phyloP scores from a whole-genome alignment of 176 grass and related monocot species.

The Rhynchospora tenuis region DNA sequence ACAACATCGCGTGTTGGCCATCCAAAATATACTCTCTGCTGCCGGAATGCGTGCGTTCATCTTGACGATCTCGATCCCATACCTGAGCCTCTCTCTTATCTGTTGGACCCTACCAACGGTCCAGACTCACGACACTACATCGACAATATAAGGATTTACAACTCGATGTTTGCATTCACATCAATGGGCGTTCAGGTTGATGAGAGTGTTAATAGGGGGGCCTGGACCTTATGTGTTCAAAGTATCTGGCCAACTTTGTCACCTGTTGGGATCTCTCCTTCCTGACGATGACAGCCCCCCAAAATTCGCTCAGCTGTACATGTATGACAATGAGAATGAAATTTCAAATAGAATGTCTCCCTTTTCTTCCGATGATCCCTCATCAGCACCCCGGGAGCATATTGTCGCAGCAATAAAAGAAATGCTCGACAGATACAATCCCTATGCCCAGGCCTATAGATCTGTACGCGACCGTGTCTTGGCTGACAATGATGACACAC shows the following conservation, averaged over 20 bases:
- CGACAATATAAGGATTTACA: conserved; percentile 30
- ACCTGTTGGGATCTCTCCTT: neutral
- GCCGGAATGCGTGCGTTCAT: too few species aligned
- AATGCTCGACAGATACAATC: neutral
- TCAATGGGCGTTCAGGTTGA: too few species aligned
- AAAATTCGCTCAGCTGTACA: conserved; percentile 14
- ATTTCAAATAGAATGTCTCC: too few species aligned
- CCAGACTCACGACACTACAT: neutral
- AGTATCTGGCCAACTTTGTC: neutral
- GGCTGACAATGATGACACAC: neutral
- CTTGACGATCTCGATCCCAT: too few species aligned
- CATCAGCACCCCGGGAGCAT: too few species aligned
- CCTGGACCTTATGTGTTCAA: neutral
- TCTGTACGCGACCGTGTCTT: neutral
- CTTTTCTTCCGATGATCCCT: too few species aligned
- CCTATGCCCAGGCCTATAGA: neutral
- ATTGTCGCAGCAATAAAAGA: too few species aligned
- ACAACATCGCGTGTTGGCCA: too few species aligned
- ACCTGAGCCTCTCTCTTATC: too few species aligned
- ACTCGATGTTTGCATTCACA: conserved; percentile 46
- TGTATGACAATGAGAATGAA: neutral
- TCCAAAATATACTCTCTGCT: too few species aligned
- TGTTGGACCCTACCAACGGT: neutral
- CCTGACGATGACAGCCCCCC: neutral
- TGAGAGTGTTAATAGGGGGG: neutral